Percentiles rank a stretch among this genome's conserved stretches.
Conservation (phyloP, 2,329 filamentous ascomycete species). For the Aspergillus oerlinghausenensis region DNA sequence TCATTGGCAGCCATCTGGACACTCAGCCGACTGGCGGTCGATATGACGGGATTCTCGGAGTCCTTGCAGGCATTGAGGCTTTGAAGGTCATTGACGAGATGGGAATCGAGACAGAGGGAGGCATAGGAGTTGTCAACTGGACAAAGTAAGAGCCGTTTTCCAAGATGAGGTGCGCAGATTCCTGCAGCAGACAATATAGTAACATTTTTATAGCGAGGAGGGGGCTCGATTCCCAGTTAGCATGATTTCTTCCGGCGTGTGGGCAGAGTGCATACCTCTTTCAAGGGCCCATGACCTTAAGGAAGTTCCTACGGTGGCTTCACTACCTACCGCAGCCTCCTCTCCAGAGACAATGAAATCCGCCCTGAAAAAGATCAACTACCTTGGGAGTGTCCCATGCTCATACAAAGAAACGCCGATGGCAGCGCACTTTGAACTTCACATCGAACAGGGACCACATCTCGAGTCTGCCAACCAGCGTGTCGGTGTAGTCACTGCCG, state of each 20-base stretch:
- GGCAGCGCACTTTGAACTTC: conserved; percentile 75
- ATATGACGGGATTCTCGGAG: conserved; percentile 64
- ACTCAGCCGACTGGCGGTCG: conserved; percentile 53
- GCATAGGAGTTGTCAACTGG: conserved; percentile 66
- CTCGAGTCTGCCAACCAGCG: conserved; percentile 61
- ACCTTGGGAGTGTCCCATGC: conserved; percentile 56
- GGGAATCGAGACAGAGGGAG: conserved; percentile 63
- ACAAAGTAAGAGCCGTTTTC: conserved; percentile 24
- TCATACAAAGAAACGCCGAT: conserved; percentile 59
- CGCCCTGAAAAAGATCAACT: conserved; percentile 68
- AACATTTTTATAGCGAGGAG: conserved; percentile 59
- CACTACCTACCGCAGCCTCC: conserved; percentile 44
- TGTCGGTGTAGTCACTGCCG: conserved; percentile 66
- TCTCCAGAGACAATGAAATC: conserved; percentile 59
- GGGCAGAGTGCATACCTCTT: conserved; percentile 64
- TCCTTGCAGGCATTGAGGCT: conserved; percentile 69
- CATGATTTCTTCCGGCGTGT: conserved; percentile 71
- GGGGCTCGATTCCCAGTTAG: conserved; percentile 73
- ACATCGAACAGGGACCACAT: conserved; percentile 79
- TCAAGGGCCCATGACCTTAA: conserved; percentile 57
- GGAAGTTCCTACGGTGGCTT: conserved; percentile 52
- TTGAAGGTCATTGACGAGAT: conserved; percentile 64
- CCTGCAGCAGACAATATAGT: conserved; percentile 3
- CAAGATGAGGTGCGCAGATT: neutral
- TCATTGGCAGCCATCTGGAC: conserved; percentile 66